Evolutionary conservation across 73 alveolate species (phyloP).

Genomic region (Diophrys appendiculata): DNA sequence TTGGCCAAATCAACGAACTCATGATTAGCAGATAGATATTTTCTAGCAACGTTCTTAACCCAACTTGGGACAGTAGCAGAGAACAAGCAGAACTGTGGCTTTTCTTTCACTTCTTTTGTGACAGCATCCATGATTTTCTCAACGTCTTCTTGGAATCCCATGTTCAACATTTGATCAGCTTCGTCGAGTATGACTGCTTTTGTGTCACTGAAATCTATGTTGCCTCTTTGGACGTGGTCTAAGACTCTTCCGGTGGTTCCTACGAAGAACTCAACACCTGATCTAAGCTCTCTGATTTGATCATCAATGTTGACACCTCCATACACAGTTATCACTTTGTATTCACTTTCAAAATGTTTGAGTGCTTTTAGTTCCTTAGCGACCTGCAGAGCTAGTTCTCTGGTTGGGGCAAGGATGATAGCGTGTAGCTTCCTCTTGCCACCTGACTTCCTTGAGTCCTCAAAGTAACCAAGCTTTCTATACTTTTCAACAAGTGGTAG

Average conservation of each 20-base stretch:
- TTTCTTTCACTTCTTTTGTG: not conserved
- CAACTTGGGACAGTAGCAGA: constrained; percentile 97
- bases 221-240: constrained; percentile 94
- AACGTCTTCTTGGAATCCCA: constrained; percentile 98
- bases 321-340: constrained; percentile 60
- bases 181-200: constrained; percentile 91
- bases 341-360: constrained; percentile 64
- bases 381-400: constrained; percentile 95
- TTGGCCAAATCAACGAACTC: constrained; percentile 80
- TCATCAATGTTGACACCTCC: constrained; percentile 91
- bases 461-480: constrained; percentile 63
- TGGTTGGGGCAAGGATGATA: constrained; percentile 87
- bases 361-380: constrained; percentile 64
- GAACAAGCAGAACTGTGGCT: constrained; percentile 79
- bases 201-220: constrained; percentile 68
- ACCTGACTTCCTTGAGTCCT: constrained; percentile 9
- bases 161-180: constrained; percentile 98
- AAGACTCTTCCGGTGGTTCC: constrained; percentile 99
- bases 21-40: constrained; percentile 45
- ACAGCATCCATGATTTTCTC: constrained; percentile 75
- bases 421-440: constrained; percentile 52
- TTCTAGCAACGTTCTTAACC: constrained; percentile 93
- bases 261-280: constrained; percentile 95
- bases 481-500: constrained; percentile 87
- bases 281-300: constrained; percentile 74